Percentiles rank a stretch among this genome's conserved stretches.
phyloP scores from a whole-genome alignment of 345 rosid species.

The Sisymbrium irio region DNA sequence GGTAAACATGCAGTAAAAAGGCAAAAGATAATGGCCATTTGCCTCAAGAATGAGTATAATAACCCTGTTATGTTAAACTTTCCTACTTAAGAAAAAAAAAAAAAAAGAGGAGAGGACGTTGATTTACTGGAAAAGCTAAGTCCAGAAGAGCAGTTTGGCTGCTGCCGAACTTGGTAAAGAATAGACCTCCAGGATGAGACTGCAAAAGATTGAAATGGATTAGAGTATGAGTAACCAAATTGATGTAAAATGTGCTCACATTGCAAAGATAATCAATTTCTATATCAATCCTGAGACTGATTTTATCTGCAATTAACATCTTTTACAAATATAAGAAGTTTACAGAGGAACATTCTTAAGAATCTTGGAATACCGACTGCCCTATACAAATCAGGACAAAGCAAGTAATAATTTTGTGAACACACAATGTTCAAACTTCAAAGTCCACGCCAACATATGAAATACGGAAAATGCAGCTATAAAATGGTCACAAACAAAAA shows the following conservation, averaged over 20 bases:
- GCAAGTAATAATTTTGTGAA: neutral
- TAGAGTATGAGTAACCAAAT: neutral
- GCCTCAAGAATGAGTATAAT: slow-evolving; percentile 2
- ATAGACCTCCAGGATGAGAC: slow-evolving; percentile 88
- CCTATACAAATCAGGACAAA: slow-evolving; percentile 6
- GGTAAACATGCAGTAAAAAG: neutral
- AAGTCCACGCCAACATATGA: neutral
- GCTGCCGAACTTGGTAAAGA: slow-evolving; percentile 83
- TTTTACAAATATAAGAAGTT: neutral
- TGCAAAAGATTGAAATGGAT: slow-evolving; percentile 42
- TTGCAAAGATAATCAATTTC: neutral
- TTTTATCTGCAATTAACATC: neutral
- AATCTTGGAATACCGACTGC: neutral
- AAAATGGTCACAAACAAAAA: neutral
- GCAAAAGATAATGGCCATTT: neutral
- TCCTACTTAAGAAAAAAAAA: slow-evolving; percentile 1
- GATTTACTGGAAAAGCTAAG: slow-evolving; percentile 76
- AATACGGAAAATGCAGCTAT: neutral
- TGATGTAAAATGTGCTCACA: neutral
- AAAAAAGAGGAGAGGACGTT: neutral
- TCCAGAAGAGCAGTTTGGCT: slow-evolving; percentile 86
- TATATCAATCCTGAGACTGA: neutral
- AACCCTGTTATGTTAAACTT: neutral
- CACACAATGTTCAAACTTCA: neutral
- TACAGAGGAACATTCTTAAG: neutral